Conservation (phyloP, 2,329 filamentous ascomycete species). For the Lecanicillium sp. region DNA sequence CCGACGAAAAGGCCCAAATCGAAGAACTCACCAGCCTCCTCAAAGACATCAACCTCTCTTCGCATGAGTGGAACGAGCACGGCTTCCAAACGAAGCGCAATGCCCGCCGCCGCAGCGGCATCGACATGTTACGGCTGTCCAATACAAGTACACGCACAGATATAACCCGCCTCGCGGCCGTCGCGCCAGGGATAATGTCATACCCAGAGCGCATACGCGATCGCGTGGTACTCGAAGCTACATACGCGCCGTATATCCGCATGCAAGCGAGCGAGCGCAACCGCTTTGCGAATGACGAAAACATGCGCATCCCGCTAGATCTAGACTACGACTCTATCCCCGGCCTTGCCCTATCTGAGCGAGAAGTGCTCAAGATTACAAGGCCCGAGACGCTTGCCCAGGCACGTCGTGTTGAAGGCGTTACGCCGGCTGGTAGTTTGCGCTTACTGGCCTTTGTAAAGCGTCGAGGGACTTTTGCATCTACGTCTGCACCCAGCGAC, state of each 20-base stretch:
- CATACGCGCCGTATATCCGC: slow-evolving; percentile 79
- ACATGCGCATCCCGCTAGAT: slow-evolving; percentile 59
- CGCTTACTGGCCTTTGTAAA: slow-evolving; percentile 56
- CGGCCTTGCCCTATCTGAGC: slow-evolving; percentile 75
- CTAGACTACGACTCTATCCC: slow-evolving; percentile 67
- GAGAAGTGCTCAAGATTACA: slow-evolving; percentile 57
- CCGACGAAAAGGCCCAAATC: slow-evolving; percentile 58
- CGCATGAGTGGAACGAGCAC: slow-evolving; percentile 57
- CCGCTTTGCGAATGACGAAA: slow-evolving; percentile 68
- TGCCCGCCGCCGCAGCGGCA: slow-evolving; percentile 58
- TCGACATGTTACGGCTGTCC: slow-evolving; percentile 69
- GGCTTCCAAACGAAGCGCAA: slow-evolving; percentile 65
- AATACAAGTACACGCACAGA: slow-evolving; percentile 35
- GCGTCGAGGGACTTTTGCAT: slow-evolving; percentile 8
- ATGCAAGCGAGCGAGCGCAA: slow-evolving; percentile 60
- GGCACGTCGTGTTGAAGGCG: slow-evolving; percentile 77
- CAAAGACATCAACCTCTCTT: slow-evolving; percentile 45
- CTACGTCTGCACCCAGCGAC: neutral
- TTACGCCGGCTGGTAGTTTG: slow-evolving; percentile 53
- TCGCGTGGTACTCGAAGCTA: slow-evolving; percentile 72
- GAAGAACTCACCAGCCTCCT: slow-evolving; percentile 56
- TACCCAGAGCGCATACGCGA: slow-evolving; percentile 52
- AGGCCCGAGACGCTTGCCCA: slow-evolving; percentile 81
- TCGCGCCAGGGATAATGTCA: slow-evolving; percentile 47
- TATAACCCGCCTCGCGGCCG: slow-evolving; percentile 45